Base-by-base conservation (phyloP, 2,329 filamentous ascomycete genomes). In the Decorospora gaudefroyi region DNA sequence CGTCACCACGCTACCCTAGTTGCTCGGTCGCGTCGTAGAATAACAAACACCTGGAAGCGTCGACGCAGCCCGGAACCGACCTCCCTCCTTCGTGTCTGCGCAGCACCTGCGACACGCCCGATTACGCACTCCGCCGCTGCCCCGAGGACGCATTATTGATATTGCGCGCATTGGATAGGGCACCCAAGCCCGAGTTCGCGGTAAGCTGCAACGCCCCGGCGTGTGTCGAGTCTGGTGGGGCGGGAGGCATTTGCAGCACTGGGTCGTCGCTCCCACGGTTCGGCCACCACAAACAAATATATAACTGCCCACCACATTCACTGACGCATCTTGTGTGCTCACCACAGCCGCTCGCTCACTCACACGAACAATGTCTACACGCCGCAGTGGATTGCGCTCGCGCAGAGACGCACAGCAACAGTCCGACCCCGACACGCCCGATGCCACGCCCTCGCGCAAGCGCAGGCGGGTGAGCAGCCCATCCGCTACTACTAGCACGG, bases 381-480 rank as follows among this genome's bases (percentile, higher is more conserved):
- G 50, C 17, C 37, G 51, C 27, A 43, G 42, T 53, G 45, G 45
- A 35, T 40, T 43, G 13, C 50, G 49, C 49, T 44, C 44, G 54
- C 53, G 46, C 46, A 59, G 48, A 39, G 66, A 68, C 35, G 51
- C 57, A 23, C 66, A 66, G 46, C 62, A 55, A 45, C 61, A 64
- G 48, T 68, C 66, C 36, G 67, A 70, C 46, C 63, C 61, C 42
- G 74, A 77, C 53, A 75, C 73, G 13, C 73, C 73, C 45, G 75
- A 77, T 51, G 67, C 72, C 51, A 78, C 75, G 16, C 75, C 75
- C 34, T 72, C 74, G 35, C 69, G 75, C 41, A 75, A 75, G 50
- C 73, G 74, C 42, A 71, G 74, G 63, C 72, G 75, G 62, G 57
- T 74, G 68, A 59, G 72, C 62, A 51, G 48, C 42, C 46, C 43